Percentiles rank a stretch among this genome's conserved stretches.
These are phyloP conservation scores for Cyberlindnera sargentensis DNA, from an alignment of 805 yeast species.

Conservation along the genomic window DNA sequence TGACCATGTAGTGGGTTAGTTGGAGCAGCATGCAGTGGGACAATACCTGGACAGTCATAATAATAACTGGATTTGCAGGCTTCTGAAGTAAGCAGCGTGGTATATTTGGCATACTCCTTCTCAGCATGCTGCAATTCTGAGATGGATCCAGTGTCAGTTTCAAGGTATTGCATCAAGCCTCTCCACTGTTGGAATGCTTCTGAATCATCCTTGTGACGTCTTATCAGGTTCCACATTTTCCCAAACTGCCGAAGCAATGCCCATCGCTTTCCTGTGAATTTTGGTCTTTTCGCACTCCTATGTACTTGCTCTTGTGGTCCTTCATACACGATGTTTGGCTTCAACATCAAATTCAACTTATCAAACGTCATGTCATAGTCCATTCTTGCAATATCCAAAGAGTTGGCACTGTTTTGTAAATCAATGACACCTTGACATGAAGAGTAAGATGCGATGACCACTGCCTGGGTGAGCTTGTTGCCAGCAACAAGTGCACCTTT, in stretches of 20 bases:
- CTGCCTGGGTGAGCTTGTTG: constrained; percentile 67
- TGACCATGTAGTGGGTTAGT: constrained; percentile 33
- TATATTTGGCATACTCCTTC: constrained; percentile 78
- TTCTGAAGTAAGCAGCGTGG: constrained; percentile 60
- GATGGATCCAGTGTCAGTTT: constrained; percentile 26
- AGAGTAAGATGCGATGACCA: constrained; percentile 56
- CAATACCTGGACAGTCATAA: constrained; percentile 67
- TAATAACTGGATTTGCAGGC: constrained; percentile 48
- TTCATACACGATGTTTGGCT: constrained; percentile 64
- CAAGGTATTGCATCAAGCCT: constrained; percentile 69
- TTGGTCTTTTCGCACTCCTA: background rate
- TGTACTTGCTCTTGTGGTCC: constrained; percentile 20
- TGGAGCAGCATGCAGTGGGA: constrained; percentile 34
- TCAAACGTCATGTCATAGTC: constrained; percentile 37
- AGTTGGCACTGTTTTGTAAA: constrained; percentile 38
- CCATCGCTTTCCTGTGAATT: constrained; percentile 2
- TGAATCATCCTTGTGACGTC: constrained; percentile 2
- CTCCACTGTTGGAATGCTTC: constrained; percentile 45
- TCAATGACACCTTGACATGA: constrained; percentile 54
- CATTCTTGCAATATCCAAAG: constrained; percentile 51
- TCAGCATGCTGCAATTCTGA: constrained; percentile 32
- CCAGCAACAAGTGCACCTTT: constrained; percentile 78
- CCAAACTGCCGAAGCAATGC: constrained; percentile 1
- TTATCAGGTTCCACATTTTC: constrained; percentile 2
- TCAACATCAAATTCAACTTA: constrained; percentile 52